Conservation (phyloP, 2,329 filamentous ascomycete genomes). For the Aurifilum marmelostoma region DNA sequence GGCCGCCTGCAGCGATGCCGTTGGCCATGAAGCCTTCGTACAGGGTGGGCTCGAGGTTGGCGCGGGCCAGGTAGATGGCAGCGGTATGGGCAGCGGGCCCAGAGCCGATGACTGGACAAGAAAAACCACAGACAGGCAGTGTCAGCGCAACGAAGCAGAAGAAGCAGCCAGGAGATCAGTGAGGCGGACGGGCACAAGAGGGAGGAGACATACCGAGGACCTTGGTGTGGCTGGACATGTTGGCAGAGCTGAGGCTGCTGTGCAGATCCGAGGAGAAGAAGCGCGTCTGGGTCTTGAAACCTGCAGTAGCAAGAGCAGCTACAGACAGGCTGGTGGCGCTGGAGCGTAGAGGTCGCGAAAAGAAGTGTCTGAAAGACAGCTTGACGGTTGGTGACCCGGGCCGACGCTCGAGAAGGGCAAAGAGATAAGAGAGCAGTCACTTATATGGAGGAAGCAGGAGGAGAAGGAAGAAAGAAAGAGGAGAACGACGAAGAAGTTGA, state of each 20-base stretch:
- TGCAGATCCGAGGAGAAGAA: conserved; percentile 41
- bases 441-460: too few species aligned
- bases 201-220: conserved; percentile 72
- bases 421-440: background rate
- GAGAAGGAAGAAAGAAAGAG: too few species aligned
- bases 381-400: conserved; percentile 61
- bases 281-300: conserved; percentile 56
- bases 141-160: background rate
- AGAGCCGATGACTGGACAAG: conserved; percentile 73
- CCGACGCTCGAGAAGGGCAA: background rate
- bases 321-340: conserved; percentile 73
- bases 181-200: conserved; percentile 4
- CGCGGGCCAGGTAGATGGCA: conserved; percentile 92
- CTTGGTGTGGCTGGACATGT: conserved; percentile 78
- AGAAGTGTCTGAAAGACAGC: conserved; percentile 81
- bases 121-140: conserved; percentile 14
- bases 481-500: background rate
- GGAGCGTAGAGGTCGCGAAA: conserved; percentile 77
- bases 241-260: conserved; percentile 51
- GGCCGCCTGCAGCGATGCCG: conserved; percentile 92
- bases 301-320: conserved; percentile 67
- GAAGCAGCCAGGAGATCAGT: conserved; percentile 15
- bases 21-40: conserved; percentile 99
- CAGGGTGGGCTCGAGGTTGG: conserved; percentile 90
- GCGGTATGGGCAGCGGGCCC: conserved; percentile 97